These are phyloP conservation scores for Crucibulum laeve DNA, from an alignment of 768 basidiomycete genomes.

Conservation along the genomic window DNA sequence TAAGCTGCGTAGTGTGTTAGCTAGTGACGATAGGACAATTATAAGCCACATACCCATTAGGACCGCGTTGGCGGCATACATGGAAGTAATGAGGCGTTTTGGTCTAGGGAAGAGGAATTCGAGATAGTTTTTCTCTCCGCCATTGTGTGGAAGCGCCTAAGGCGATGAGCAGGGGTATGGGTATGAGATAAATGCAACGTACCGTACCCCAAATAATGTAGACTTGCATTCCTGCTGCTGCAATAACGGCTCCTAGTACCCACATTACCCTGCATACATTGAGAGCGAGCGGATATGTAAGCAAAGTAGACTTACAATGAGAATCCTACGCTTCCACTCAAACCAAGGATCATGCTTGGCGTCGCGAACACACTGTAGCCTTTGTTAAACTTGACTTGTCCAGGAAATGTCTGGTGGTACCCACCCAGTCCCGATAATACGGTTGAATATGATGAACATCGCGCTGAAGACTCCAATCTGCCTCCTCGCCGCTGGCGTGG, in stretches of 20 bases:
- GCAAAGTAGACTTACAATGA: constrained; percentile 17
- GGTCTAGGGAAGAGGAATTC: constrained; percentile 54
- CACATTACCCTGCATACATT: constrained; percentile 23
- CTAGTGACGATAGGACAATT: not conserved
- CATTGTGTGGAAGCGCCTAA: constrained; percentile 48
- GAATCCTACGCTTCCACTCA: constrained; percentile 28
- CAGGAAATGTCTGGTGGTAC: too few species aligned
- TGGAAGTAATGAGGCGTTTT: constrained; percentile 43
- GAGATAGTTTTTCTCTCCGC: constrained; percentile 63
- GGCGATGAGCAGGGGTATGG: not conserved
- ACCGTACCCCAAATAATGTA: constrained; percentile 33
- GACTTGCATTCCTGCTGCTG: constrained; percentile 28
- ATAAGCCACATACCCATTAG: constrained; percentile 26
- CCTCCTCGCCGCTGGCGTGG: too few species aligned
- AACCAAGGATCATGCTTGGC: constrained; percentile 23
- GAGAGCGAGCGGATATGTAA: not conserved
- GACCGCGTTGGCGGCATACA: constrained; percentile 47
- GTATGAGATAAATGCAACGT: constrained; percentile 6
- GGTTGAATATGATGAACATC: constrained; percentile 38
- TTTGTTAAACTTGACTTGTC: not conserved
- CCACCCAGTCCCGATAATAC: constrained; percentile 39
- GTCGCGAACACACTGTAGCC: constrained; percentile 28
- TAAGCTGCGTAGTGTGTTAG: constrained; percentile 8
- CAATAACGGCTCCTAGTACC: constrained; percentile 29
- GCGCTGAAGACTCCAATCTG: constrained; percentile 27